Conservation (phyloP, 176 grass and related monocot species). For the Ampelocalamus luodianensis region DNA sequence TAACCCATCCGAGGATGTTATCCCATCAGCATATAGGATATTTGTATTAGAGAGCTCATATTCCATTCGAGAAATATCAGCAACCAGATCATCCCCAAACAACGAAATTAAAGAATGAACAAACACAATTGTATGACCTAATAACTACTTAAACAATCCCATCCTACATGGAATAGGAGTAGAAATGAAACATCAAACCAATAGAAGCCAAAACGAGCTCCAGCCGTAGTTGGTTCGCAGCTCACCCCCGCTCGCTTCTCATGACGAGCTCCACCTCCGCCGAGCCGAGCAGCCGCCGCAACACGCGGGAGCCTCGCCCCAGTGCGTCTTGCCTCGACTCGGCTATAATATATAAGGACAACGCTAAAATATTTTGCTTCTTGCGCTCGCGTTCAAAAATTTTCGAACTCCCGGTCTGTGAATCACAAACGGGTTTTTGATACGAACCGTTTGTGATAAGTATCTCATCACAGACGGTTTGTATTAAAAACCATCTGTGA, state of each 20-base stretch:
- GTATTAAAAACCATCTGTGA: too few species aligned
- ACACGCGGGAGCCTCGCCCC: constrained; percentile 66
- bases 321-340: constrained; percentile 65
- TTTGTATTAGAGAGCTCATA: constrained; percentile 84
- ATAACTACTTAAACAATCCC: background rate
- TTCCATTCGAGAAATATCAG: constrained; percentile 83
- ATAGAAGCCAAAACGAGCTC: background rate
- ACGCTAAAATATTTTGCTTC: too few species aligned
- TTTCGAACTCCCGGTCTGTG: too few species aligned
- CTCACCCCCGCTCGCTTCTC: constrained; percentile 74
- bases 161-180: background rate
- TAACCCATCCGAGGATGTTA: constrained; percentile 79
- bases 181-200: constrained; percentile 6
- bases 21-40: constrained; percentile 78
- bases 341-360: background rate
- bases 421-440: too few species aligned
- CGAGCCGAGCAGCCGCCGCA: constrained; percentile 70
- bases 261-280: constrained; percentile 79
- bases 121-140: background rate
- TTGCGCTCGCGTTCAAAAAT: too few species aligned
- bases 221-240: constrained; percentile 68
- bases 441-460: too few species aligned
- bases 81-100: constrained; percentile 64
- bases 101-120: constrained; percentile 26
- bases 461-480: too few species aligned